Evolutionary conservation across 768 basidiomycete species (phyloP), one percentile per base, ranked within the genome.

Genomic region (Cubamyces sp.): DNA sequence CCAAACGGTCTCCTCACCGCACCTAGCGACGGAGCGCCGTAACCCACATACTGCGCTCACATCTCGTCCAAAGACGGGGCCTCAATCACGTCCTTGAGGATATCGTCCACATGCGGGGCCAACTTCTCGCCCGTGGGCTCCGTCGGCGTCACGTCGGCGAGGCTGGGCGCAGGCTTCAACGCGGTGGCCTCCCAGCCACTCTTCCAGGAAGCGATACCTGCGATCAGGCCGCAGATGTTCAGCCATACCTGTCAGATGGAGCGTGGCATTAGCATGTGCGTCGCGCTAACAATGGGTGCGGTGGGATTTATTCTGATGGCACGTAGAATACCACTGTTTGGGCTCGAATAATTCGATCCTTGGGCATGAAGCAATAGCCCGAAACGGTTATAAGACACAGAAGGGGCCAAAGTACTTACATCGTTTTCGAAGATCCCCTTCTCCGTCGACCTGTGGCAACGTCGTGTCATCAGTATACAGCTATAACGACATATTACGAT

Each of bases 181-280:
- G 86, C 81, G 16, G 87, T 89, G 1, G 89, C 87, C 60, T 80
- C 84, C 90, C 90, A 91, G 3, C 88, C 88, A 40, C 81, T 83
- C 67, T 85, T 76, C 75, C 90, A 89, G 3, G 87, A 82, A 5
- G 83, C 80, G 1, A 87, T 65, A 12, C 81, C 87, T 19, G 86
- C 86, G 30, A 79, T 64, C 26, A 81, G 70, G 21, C 78, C 78
- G 21, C 83, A 76, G 18, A 81, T 21, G 40, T 73, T 73, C 19
- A 78, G 73, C 76, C 77, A 77, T 28, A 74, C 67, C 79, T 82
- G 57, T 55, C 26, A 52, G 39, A 26, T 30, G 16, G 57, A 60
- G 34, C 11, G 34, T 25, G 30, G 19, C 43, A 47, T 48, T 45
- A 39, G 79, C 76, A 37, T 79, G 78, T 7, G 12, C 16, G 8